Evolutionary conservation across 768 basidiomycete genomes (phyloP).

Genomic region (Termitomyces sp.): DNA sequence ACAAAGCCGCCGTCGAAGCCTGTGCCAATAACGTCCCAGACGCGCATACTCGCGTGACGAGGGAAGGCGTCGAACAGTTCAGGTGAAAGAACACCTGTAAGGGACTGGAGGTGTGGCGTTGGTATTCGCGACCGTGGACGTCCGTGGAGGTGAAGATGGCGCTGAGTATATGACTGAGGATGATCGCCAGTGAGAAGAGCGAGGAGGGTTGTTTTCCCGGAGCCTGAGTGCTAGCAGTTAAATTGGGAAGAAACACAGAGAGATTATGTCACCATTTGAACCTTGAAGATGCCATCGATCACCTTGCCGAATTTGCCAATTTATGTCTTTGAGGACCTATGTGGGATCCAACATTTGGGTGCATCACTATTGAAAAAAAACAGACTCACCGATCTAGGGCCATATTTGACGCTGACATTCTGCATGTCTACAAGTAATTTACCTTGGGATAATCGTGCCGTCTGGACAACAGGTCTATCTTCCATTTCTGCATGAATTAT

Average conservation of each 20-base stretch:
- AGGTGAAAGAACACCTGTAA: slow-evolving; percentile 79
- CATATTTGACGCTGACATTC: slow-evolving; percentile 68
- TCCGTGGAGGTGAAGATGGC: slow-evolving; percentile 31
- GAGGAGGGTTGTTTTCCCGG: slow-evolving; percentile 92
- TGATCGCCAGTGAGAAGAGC: slow-evolving; percentile 91
- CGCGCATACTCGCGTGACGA: slow-evolving; percentile 55
- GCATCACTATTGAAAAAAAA: not conserved
- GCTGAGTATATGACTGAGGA: slow-evolving; percentile 86
- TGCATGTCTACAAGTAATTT: slow-evolving; percentile 50
- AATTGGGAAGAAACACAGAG: not conserved
- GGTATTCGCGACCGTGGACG: slow-evolving; percentile 59
- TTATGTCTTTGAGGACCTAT: slow-evolving; percentile 70
- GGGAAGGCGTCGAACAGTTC: slow-evolving; percentile 93
- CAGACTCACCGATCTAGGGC: slow-evolving; percentile 45
- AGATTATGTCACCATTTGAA: slow-evolving; percentile 57
- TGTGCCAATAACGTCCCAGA: slow-evolving; percentile 78
- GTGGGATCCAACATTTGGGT: not conserved
- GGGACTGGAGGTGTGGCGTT: slow-evolving; percentile 57
- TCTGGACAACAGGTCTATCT: not conserved
- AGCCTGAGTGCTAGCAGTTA: slow-evolving; percentile 41
- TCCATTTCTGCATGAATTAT: not conserved
- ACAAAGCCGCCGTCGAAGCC: slow-evolving; percentile 88
- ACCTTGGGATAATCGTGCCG: not conserved
- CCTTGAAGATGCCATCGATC: slow-evolving; percentile 91
- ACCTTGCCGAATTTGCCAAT: slow-evolving; percentile 78